Conservation (phyloP, 345 rosid species). For the Fremontodendron californicum region DNA sequence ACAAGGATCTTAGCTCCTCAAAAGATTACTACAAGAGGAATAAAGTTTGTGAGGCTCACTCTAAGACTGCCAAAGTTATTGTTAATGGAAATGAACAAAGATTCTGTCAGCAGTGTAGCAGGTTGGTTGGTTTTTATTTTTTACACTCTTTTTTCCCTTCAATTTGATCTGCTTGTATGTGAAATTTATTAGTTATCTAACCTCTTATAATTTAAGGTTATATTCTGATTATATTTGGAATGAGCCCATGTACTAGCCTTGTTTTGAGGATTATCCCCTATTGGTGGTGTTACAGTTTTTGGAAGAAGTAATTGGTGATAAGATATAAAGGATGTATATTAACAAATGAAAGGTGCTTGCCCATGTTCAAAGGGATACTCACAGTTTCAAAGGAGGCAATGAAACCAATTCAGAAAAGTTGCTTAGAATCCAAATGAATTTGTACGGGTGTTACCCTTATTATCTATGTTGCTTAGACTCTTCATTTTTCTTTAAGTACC, state of each 20-base stretch:
- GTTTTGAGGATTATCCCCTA: neutral
- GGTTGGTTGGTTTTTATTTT: conserved; percentile 30
- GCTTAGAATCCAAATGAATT: neutral
- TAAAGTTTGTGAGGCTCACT: conserved; percentile 76
- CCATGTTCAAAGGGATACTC: neutral
- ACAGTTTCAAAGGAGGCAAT: neutral
- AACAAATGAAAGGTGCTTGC: neutral
- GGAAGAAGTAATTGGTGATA: neutral
- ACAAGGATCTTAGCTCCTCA: conserved; percentile 59
- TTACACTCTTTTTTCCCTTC: conserved; percentile 14
- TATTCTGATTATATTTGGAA: neutral
- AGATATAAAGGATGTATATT: too few species aligned
- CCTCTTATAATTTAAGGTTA: neutral
- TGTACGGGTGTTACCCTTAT: neutral
- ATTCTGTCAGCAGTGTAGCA: conserved; percentile 95
- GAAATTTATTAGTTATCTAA: neutral
- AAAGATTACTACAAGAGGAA: conserved; percentile 81
- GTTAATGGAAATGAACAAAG: conserved; percentile 70
- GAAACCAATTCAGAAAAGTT: neutral
- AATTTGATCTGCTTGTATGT: neutral
- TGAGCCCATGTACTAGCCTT: neutral
- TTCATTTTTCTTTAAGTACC: too few species aligned
- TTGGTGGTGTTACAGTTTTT: neutral
- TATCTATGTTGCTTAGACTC: too few species aligned
- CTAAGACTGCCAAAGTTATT: conserved; percentile 63